Percentiles rank a stretch among this genome's conserved stretches.
phyloP scores from a whole-genome alignment of 1,284 basidiomycete species.

The Leccinum huronense region DNA sequence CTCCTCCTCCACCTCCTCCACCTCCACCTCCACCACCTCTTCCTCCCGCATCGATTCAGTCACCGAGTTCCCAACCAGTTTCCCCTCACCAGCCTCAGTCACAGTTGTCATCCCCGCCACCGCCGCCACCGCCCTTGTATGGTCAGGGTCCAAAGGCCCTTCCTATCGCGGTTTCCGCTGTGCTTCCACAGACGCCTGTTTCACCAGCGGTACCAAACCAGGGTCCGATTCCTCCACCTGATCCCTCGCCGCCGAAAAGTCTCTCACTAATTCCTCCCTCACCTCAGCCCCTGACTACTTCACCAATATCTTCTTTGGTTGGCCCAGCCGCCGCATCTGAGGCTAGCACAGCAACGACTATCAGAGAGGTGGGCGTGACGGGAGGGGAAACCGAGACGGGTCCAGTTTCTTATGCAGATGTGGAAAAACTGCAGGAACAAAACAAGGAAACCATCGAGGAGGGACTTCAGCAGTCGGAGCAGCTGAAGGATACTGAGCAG shows the following conservation, averaged over 20 bases:
- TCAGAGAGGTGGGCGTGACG: conserved; percentile 2
- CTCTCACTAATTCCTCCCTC: not conserved
- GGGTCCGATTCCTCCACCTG: conserved; percentile 3
- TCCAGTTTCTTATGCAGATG: conserved; percentile 3
- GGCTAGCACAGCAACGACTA: not conserved
- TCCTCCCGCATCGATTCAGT: conserved; percentile 19
- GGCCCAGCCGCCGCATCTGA: no score
- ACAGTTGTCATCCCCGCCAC: conserved; percentile 19
- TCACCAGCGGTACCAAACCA: conserved; percentile 7
- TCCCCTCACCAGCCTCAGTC: conserved; percentile 17
- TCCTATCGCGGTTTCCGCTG: not conserved
- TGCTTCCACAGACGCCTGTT: conserved; percentile 4
- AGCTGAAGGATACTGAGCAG: not conserved
- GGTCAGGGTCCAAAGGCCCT: conserved; percentile 7
- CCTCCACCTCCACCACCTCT: conserved; percentile 7
- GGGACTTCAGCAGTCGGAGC: not conserved
- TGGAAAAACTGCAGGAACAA: not conserved
- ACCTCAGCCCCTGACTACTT: not conserved
- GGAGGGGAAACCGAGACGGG: conserved; percentile 3
- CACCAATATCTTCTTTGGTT: conserved; percentile 3
- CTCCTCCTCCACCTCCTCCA: not conserved
- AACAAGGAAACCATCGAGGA: conserved; percentile 4
- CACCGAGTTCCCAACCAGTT: conserved; percentile 16
- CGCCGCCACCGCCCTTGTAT: conserved; percentile 15
- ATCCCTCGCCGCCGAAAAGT: conserved; percentile 2